Evolutionary conservation across 441 rosid genomes (phyloP), one percentile per base, ranked within the genome.

Genomic region (Mallotus repandus): DNA sequence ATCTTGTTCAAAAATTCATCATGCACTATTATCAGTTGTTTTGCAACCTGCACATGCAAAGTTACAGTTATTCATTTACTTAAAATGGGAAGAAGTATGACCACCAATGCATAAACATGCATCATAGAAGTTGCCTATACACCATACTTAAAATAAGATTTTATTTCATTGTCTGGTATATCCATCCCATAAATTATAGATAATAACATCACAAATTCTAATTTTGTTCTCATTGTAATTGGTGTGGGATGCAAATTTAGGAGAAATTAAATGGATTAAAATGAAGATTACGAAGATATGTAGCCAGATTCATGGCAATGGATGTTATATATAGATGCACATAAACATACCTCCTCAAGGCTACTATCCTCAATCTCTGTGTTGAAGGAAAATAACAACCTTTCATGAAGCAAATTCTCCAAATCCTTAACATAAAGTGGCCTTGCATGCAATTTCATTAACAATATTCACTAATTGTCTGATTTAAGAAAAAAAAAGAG

Each of bases 331-430:
- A 10, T 69, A 29, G 53, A 2, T 9, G 18, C 41, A 38, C 41
- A 48, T 3, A 48, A 48, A 50, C 54, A 12, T 12, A 54, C 94
- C 88, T 91, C 87, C 74, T 93, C 95, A 72, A 87, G 89, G 89
- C 95, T 93, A 56, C 96, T 97, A 77, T 93, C 96, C 74, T 93
- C 98, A 9, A 89, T 83, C 78, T 89, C 91, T 46, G 98, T 89
- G 73, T 89, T 91, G 81, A 93, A 89, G 65, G 88, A 82, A 55
- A 93, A 85, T 61, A 93, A 80, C 87, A 91, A 75, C 70, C 78
- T 82, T 81, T 91, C 93, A 70, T 91, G 88, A 50, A 92, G 86
- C 71, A 91, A 79, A 71, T 77, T 87, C 85, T 92, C 96, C 32
- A 92, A 78, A 66, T 92, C 94, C 69, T 90, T 94, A 38, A 80